Conservation (phyloP, 768 basidiomycete genomes). For the Kwoniella newhampshirensis region DNA sequence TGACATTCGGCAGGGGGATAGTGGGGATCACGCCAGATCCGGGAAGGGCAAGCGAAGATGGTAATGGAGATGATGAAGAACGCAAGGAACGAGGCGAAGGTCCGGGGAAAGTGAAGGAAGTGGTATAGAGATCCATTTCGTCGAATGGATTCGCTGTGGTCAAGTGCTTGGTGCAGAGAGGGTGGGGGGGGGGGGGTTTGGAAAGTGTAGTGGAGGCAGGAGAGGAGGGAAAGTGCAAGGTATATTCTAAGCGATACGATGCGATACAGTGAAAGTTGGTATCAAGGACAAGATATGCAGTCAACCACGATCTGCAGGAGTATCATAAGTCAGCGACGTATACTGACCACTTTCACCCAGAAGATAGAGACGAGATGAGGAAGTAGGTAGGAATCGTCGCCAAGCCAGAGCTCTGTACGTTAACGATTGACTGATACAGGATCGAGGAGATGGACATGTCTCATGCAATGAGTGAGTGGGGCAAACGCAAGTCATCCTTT, state of each 20-base stretch:
- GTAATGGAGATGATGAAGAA: constrained; percentile 32
- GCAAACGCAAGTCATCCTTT: too few species aligned
- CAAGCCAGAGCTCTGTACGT: too few species aligned
- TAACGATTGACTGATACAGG: too few species aligned
- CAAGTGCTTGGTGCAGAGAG: neutral
- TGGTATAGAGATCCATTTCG: constrained; percentile 89
- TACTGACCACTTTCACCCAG: too few species aligned
- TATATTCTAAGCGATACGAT: neutral
- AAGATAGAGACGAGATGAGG: too few species aligned
- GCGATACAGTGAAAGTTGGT: neutral
- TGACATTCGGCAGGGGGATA: constrained; percentile 30
- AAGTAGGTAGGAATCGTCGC: too few species aligned
- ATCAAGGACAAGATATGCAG: neutral
- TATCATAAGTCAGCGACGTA: too few species aligned
- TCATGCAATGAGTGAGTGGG: too few species aligned
- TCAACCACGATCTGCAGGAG: too few species aligned
- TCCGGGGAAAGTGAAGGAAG: constrained; percentile 88
- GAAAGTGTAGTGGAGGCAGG: too few species aligned
- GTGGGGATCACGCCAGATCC: constrained; percentile 18
- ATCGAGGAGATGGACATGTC: too few species aligned
- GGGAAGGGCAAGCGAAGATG: constrained; percentile 17
- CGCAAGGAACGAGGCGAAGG: constrained; percentile 59
- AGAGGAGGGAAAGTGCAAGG: too few species aligned
- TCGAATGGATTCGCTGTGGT: neutral
- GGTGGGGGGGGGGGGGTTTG: neutral